Conservation (phyloP, 345 rosid genomes). For the Zanthoxylum bungeanum region DNA sequence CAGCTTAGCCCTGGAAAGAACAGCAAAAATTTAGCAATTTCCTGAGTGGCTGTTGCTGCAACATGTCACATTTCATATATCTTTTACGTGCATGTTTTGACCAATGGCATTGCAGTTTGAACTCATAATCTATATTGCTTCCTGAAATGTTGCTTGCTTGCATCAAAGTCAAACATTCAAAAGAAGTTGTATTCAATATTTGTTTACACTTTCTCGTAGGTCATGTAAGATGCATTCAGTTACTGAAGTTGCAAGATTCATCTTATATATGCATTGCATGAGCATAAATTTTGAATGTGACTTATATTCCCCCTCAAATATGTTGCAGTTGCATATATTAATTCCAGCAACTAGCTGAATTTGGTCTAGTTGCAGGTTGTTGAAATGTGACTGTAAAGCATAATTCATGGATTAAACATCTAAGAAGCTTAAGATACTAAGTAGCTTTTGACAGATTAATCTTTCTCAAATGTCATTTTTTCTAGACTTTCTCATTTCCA, state of each 20-base stretch:
- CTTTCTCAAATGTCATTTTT: background rate
- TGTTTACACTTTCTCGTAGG: background rate
- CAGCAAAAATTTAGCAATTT: background rate
- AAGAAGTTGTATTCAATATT: background rate
- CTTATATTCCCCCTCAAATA: background rate
- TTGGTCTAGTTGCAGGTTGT: background rate
- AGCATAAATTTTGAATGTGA: background rate
- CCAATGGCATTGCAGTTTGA: background rate
- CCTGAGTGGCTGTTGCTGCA: background rate
- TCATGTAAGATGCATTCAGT: background rate
- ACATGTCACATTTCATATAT: background rate
- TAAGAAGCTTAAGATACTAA: background rate
- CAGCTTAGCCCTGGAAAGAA: background rate
- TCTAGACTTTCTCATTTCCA: background rate
- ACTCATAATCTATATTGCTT: background rate
- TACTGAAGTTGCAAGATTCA: background rate
- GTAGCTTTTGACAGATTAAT: background rate
- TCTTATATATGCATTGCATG: background rate
- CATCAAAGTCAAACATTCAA: background rate
- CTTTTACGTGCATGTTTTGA: background rate
- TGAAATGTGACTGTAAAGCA: background rate
- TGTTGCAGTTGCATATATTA: background rate
- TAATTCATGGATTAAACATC: background rate
- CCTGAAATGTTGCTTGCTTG: background rate
- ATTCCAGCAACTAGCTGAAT: background rate